Conservation (phyloP, 2,329 filamentous ascomycete genomes). For the Orbilia blumenaviensis region DNA sequence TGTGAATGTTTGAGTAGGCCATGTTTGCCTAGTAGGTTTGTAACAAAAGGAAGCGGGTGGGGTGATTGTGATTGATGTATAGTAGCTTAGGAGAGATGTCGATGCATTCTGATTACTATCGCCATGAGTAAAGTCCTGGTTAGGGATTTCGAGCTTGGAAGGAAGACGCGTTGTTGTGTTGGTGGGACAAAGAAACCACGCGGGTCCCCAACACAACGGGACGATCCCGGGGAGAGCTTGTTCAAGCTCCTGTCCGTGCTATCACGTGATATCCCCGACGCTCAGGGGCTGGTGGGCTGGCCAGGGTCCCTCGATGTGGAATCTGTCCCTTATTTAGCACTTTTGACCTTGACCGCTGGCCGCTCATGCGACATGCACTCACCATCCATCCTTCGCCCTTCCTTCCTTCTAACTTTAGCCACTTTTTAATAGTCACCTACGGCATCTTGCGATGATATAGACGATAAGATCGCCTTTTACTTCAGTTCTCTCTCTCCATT, state of each 20-base stretch:
- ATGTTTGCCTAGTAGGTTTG: not conserved
- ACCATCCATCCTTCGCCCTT: not conserved
- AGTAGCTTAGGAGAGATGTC: not conserved
- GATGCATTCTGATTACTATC: no score
- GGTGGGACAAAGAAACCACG: slow-evolving; percentile 14
- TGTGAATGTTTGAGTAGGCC: slow-evolving; percentile 73
- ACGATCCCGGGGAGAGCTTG: not conserved
- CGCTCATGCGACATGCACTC: slow-evolving; percentile 29
- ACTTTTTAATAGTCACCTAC: not conserved
- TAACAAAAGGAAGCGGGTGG: no score
- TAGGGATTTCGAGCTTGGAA: not conserved
- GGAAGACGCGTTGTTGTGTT: slow-evolving; percentile 27
- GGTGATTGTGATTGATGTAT: not conserved
- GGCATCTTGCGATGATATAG: slow-evolving; percentile 6
- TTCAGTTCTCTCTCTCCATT: slow-evolving; percentile 6
- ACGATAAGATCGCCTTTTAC: not conserved
- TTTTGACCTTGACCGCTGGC: not conserved
- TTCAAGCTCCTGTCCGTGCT: not conserved
- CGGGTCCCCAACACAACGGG: not conserved
- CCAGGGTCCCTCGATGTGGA: slow-evolving; percentile 2
- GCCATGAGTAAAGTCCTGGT: not conserved
- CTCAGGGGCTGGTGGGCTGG: not conserved
- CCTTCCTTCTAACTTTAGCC: not conserved
- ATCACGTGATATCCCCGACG: not conserved
- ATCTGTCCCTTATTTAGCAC: slow-evolving; percentile 30